Evolutionary conservation across 495 filamentous ascomycete genomes (phyloP).

Genomic region (Trichoderma erinaceum): DNA sequence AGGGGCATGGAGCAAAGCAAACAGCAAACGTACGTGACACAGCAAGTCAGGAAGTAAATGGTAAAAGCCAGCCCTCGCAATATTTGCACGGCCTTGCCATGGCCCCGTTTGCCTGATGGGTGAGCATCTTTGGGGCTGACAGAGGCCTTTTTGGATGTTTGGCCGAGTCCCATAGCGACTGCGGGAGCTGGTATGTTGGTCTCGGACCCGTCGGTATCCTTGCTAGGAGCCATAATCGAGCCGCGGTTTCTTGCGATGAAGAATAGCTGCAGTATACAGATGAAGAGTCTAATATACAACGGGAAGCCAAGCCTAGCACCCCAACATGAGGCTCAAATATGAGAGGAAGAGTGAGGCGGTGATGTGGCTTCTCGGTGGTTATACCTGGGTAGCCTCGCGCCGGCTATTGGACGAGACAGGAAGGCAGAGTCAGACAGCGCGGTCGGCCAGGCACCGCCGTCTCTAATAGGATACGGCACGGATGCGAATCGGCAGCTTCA

Average conservation of each 20-base stretch:
- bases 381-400: neutral
- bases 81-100: slow-evolving; percentile 59
- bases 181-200: slow-evolving; percentile 2
- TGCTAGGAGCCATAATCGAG: neutral
- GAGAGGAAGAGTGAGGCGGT: neutral
- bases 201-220: neutral
- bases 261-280: neutral
- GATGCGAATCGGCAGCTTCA: neutral
- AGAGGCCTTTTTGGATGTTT: neutral
- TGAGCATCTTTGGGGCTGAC: slow-evolving; percentile 29
- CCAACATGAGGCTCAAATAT: neutral
- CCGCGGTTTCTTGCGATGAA: too few species aligned
- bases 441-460: neutral
- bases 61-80: slow-evolving; percentile 57
- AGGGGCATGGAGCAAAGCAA: slow-evolving; percentile 12
- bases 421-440: neutral
- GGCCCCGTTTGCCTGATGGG: slow-evolving; percentile 59
- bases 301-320: neutral
- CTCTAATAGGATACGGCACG: neutral
- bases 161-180: neutral
- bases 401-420: neutral
- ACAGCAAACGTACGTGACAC: slow-evolving; percentile 33
- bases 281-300: neutral
- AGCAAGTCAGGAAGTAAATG: slow-evolving; percentile 59
- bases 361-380: slow-evolving; percentile 5